A percentile compares a stretch with the other conserved stretches of the same genome.
Evolutionary conservation across 1,139 yeast genomes (phyloP).

Genomic region (Williopsis jadinii): DNA sequence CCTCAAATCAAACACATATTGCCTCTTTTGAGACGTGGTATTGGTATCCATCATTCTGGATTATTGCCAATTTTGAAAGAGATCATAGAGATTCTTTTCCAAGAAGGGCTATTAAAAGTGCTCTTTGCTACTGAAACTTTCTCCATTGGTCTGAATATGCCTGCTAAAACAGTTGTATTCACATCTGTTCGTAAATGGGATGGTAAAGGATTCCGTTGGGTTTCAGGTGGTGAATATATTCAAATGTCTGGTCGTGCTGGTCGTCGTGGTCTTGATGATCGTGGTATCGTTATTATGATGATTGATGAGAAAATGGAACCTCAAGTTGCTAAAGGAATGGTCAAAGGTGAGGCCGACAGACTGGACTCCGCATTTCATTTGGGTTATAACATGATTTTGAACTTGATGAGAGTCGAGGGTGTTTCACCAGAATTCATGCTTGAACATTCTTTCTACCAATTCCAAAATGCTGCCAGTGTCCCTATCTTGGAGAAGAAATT

Average conservation of each 20-base stretch:
- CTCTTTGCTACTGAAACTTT: slow-evolving; percentile 97
- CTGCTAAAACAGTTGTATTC: slow-evolving; percentile 97
- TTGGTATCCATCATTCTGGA: slow-evolving; percentile 98
- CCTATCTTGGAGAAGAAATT: slow-evolving; percentile 72
- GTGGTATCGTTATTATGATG: slow-evolving; percentile 99
- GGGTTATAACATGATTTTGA: slow-evolving; percentile 95
- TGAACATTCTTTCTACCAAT: slow-evolving; percentile 89
- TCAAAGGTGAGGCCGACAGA: slow-evolving; percentile 95
- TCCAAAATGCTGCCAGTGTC: slow-evolving; percentile 86
- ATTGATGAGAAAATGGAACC: slow-evolving; percentile 99
- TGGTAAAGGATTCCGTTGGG: slow-evolving; percentile 96
- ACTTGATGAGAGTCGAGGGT: slow-evolving; percentile 94
- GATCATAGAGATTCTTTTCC: slow-evolving; percentile 93
- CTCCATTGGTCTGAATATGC: slow-evolving; percentile 96
- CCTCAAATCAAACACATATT: slow-evolving; percentile 91
- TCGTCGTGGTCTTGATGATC: slow-evolving; percentile 97
- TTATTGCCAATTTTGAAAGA: slow-evolving; percentile 91
- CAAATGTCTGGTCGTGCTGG: slow-evolving; percentile 99
- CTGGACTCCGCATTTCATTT: slow-evolving; percentile 94
- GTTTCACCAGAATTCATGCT: slow-evolving; percentile 97
- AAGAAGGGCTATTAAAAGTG: slow-evolving; percentile 91
- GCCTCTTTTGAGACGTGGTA: slow-evolving; percentile 87
- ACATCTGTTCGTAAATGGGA: slow-evolving; percentile 98
- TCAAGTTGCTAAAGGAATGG: slow-evolving; percentile 98
- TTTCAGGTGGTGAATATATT: slow-evolving; percentile 97